Percentiles rank a stretch among this genome's conserved stretches.
Conservation (phyloP, 768 basidiomycete species). For the Podaxis sp. region DNA sequence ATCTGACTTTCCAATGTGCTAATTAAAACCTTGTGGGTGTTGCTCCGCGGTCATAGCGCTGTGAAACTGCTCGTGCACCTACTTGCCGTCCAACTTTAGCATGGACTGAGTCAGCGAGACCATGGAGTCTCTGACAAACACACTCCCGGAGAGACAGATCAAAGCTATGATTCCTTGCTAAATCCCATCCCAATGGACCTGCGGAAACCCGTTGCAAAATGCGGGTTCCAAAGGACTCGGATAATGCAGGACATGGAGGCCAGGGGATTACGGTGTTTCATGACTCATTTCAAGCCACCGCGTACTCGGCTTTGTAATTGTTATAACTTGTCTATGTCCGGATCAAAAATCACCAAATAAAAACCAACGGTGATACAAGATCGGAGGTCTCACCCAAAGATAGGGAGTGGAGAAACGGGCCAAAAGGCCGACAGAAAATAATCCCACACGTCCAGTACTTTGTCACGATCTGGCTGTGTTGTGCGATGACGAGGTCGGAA, state of each 20-base stretch:
- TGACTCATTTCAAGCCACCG: background rate
- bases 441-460: background rate
- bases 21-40: background rate
- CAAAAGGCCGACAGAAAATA: background rate
- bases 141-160: background rate
- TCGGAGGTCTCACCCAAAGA: background rate
- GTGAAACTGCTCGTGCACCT: background rate
- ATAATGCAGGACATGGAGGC: background rate
- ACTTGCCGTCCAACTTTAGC: background rate
- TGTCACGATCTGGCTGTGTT: background rate
- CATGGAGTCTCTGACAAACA: background rate
- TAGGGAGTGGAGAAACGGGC: background rate
- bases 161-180: background rate
- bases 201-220: background rate
- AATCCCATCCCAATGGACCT: background rate
- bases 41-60: conserved; percentile 5
- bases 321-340: background rate
- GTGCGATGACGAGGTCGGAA: background rate
- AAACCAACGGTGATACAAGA: background rate
- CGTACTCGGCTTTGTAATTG: background rate
- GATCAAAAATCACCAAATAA: background rate
- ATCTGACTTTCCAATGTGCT: background rate
- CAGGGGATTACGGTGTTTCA: background rate
- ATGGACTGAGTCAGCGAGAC: background rate
- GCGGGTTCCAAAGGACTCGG: background rate